Evolutionary conservation across 495 filamentous ascomycete species (phyloP).

Genomic region (Penicillium dipodomyicola): DNA sequence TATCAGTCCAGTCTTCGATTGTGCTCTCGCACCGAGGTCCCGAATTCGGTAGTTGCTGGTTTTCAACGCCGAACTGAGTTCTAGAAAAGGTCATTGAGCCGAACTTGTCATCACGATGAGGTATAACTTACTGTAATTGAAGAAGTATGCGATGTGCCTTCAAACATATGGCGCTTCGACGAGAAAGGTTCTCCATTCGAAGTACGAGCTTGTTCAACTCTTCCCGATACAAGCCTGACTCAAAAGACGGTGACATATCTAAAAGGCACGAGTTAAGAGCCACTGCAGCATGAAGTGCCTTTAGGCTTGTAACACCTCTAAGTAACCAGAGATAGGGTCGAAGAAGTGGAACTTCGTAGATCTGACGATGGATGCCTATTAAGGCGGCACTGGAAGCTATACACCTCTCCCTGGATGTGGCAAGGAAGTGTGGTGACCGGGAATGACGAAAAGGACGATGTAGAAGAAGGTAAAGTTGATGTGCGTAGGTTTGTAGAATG

Average conservation of each 20-base stretch:
- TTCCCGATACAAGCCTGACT: not conserved
- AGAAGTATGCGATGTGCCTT: constrained; percentile 12
- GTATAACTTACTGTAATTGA: constrained; percentile 15
- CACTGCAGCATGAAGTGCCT: constrained; percentile 22
- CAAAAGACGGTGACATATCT: not conserved
- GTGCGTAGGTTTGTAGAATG: constrained; percentile 23
- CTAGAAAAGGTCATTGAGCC: not conserved
- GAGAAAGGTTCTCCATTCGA: constrained; percentile 8
- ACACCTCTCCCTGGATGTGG: constrained; percentile 16
- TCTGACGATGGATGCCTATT: constrained; percentile 15
- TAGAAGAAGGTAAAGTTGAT: constrained; percentile 26
- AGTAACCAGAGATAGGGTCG: constrained; percentile 19
- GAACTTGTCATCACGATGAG: not conserved
- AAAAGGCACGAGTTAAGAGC: constrained; percentile 21
- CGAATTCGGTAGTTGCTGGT: not conserved
- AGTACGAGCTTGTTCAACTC: not conserved
- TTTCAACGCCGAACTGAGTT: not conserved
- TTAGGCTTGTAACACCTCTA: constrained; percentile 17
- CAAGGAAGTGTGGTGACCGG: constrained; percentile 6
- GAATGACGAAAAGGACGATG: constrained; percentile 20
- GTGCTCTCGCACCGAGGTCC: not conserved
- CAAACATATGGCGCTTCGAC: constrained; percentile 13
- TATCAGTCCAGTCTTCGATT: constrained; percentile 11
- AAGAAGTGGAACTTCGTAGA: constrained; percentile 20
- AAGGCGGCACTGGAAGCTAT: constrained; percentile 12